Percentiles rank a stretch among this genome's conserved stretches.
phyloP scores from a whole-genome alignment of 139 green algal genomes.

The Micractinium sp. region DNA sequence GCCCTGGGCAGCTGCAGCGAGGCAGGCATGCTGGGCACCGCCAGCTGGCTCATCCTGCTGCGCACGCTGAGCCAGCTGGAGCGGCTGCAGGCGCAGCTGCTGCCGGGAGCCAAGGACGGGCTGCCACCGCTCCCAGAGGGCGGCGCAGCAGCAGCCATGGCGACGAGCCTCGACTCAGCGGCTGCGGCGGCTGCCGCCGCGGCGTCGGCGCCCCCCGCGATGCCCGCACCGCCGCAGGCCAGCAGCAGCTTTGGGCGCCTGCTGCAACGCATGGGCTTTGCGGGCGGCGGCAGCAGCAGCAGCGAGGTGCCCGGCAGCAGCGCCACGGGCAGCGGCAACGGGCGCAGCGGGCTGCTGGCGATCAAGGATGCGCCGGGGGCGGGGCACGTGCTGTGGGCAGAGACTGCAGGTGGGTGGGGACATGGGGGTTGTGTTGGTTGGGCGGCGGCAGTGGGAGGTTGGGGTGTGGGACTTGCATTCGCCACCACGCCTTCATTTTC shows the following conservation, averaged over 20 bases:
- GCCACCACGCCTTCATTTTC: too few species aligned
- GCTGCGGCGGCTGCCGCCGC: neutral
- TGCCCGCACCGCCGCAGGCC: slow-evolving; percentile 13
- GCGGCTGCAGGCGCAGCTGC: slow-evolving; percentile 51
- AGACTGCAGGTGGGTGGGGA: slow-evolving; percentile 37
- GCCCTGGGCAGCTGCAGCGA: slow-evolving; percentile 60
- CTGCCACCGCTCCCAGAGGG: slow-evolving; percentile 5
- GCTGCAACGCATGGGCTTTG: slow-evolving; percentile 35
- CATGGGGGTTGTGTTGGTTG: too few species aligned
- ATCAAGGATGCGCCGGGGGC: slow-evolving; percentile 50
- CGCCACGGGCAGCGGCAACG: neutral
- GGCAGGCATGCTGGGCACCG: slow-evolving; percentile 73
- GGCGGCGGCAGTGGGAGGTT: too few species aligned
- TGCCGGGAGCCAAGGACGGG: slow-evolving; percentile 9
- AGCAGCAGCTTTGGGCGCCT: slow-evolving; percentile 39
- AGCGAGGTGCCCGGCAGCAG: neutral
- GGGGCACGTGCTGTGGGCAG: slow-evolving; percentile 68
- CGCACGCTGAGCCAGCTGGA: slow-evolving; percentile 76
- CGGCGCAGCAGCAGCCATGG: neutral
- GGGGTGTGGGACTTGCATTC: too few species aligned
- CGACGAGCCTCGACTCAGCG: slow-evolving; percentile 20
- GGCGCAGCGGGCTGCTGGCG: slow-evolving; percentile 17
- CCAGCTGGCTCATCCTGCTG: slow-evolving; percentile 77
- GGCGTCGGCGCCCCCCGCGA: neutral
- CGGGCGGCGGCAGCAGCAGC: neutral